A percentile compares a stretch with the other conserved stretches of the same genome.
These are phyloP conservation scores for Suillus weaverae DNA, from an alignment of 768 basidiomycete species.

Conservation along the genomic window DNA sequence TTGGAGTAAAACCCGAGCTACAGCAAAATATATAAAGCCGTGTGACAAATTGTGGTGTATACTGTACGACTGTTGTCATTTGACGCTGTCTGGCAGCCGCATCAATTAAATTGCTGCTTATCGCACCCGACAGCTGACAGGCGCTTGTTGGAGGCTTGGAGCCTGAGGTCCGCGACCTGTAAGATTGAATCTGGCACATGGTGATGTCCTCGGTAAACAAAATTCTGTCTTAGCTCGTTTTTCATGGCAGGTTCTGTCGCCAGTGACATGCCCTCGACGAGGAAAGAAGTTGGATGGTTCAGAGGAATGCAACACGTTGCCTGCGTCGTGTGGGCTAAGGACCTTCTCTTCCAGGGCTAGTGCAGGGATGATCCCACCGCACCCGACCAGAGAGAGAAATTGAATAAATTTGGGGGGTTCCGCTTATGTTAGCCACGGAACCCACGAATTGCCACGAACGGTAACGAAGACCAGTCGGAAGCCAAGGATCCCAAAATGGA, in stretches of 20 bases:
- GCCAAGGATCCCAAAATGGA: conserved; percentile 1
- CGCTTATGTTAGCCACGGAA: conserved; percentile 19
- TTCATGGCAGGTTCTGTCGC: conserved; percentile 10
- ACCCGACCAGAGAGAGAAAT: not conserved
- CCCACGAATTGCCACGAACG: conserved; percentile 7
- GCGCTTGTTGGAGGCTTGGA: not conserved
- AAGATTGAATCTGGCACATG: not conserved
- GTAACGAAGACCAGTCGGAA: conserved; percentile 12
- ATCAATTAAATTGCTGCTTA: conserved; percentile 7
- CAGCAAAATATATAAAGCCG: not conserved
- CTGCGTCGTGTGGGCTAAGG: not conserved
- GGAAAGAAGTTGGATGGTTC: conserved; percentile 7
- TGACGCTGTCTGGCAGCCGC: not conserved
- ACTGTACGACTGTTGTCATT: conserved; percentile 4
- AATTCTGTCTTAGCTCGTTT: conserved; percentile 1
- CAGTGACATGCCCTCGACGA: conserved; percentile 1
- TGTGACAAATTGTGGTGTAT: not conserved
- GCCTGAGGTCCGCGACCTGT: not conserved
- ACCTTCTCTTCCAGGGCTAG: conserved; percentile 5
- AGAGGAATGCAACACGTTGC: not conserved
- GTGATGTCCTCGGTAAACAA: not conserved
- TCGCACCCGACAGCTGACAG: conserved; percentile 1
- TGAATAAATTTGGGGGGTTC: conserved; percentile 10
- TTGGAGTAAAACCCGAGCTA: not conserved
- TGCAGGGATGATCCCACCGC: conserved; percentile 6